Evolutionary conservation across 176 grass and related monocot genomes (phyloP).

Genomic region (bread wheat (Triticum aestivum)): IWGSC_CS_RefSeq_v2.1 NC_057801.1:49012272-49012771

Average conservation of each 20-base stretch:
- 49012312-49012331: slow-evolving; percentile 68
- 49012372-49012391: not conserved
- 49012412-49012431: slow-evolving; percentile 9
- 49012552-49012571: slow-evolving; percentile 87
- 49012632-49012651: slow-evolving; percentile 3
- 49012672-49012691: not conserved
- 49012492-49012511: slow-evolving; percentile 77
- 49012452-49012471: slow-evolving; percentile 72
- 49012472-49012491: slow-evolving; percentile 54
- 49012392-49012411: not conserved
- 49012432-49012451: slow-evolving; percentile 60
- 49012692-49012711: not conserved
- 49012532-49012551: slow-evolving; percentile 84
- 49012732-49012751: slow-evolving; percentile 81
- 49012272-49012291: slow-evolving; percentile 98
- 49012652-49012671: not conserved
- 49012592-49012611: slow-evolving; percentile 13
- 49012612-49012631: not conserved
- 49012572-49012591: slow-evolving; percentile 39
- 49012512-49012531: slow-evolving; percentile 90
- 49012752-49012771: slow-evolving; percentile 69
- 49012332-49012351: slow-evolving; percentile 65
- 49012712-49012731: slow-evolving; percentile 87
- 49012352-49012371: slow-evolving; percentile 27
- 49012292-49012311: slow-evolving; percentile 89